Percentiles rank a stretch among this genome's conserved stretches.
phyloP scores from a whole-genome alignment of 2,329 filamentous ascomycete species.

The Paecilomyces formosus region DNA sequence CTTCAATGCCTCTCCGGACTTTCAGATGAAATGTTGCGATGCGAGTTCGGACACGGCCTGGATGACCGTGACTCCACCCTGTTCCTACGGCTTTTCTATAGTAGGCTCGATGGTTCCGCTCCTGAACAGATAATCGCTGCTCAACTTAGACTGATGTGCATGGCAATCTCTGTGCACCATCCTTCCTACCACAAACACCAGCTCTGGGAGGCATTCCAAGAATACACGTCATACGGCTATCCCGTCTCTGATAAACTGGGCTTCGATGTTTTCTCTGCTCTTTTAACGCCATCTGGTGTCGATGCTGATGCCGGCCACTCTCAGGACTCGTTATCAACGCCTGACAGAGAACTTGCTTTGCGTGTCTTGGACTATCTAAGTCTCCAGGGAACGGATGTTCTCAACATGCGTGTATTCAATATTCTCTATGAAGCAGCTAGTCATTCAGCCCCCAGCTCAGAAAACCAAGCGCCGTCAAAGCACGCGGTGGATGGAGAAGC shows the following conservation, averaged over 20 bases:
- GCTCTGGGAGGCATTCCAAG: conserved; percentile 25
- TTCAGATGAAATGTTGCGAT: conserved; percentile 20
- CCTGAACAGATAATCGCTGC: conserved; percentile 21
- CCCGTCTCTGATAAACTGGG: conserved; percentile 27
- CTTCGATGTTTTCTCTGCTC: conserved; percentile 26
- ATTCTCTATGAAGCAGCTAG: conserved; percentile 30
- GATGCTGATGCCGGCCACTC: conserved; percentile 3
- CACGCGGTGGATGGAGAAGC: not conserved
- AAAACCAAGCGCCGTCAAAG: conserved; percentile 9
- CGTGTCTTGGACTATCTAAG: conserved; percentile 36
- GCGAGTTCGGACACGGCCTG: conserved; percentile 28
- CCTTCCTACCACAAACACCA: conserved; percentile 26
- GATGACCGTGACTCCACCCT: conserved; percentile 32
- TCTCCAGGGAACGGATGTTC: conserved; percentile 32
- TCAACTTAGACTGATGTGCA: conserved; percentile 28
- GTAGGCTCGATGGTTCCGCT: conserved; percentile 20
- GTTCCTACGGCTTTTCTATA: conserved; percentile 36
- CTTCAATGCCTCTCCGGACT: conserved; percentile 21
- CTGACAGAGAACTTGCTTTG: conserved; percentile 29
- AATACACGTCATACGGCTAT: conserved; percentile 26
- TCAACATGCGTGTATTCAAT: conserved; percentile 42
- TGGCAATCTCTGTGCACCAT: conserved; percentile 32
- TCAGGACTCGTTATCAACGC: conserved; percentile 11
- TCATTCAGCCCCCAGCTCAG: conserved; percentile 35
- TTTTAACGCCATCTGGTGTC: conserved; percentile 22